phyloP scores from a whole-genome alignment of 1,284 basidiomycete species.

The Sporisorium iseilematis-ciliati region DNA sequence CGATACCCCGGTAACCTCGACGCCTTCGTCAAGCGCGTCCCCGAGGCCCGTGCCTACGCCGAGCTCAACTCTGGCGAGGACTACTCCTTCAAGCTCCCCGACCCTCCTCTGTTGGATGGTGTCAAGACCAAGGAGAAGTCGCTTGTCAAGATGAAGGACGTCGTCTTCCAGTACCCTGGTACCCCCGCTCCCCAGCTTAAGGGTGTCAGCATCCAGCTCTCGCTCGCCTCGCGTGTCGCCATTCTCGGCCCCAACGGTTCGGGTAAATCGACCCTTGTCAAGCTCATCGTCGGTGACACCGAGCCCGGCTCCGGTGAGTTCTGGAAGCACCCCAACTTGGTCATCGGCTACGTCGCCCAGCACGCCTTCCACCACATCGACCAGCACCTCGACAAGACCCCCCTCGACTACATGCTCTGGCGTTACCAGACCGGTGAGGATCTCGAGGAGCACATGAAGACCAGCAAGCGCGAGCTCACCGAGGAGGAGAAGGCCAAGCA shows the following conservation, averaged over 20 bases:
- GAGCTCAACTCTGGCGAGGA: conserved; percentile 69
- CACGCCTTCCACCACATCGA: conserved; percentile 71
- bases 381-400: conserved; percentile 70
- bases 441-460: conserved; percentile 69
- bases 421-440: conserved; percentile 71
- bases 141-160: conserved; percentile 70
- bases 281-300: conserved; percentile 69
- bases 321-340: conserved; percentile 70
- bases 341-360: conserved; percentile 70
- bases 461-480: conserved; percentile 54
- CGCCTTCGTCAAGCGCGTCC: conserved; percentile 69
- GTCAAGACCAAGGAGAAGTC: conserved; percentile 71
- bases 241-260: conserved; percentile 70
- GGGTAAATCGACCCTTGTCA: conserved; percentile 69
- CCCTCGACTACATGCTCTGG: conserved; percentile 70
- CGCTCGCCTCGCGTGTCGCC: conserved; percentile 70
- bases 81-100: conserved; percentile 70
- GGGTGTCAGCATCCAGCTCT: conserved; percentile 69
- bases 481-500: conserved; percentile 63
- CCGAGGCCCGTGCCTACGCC: conserved; percentile 68
- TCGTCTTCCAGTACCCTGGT: conserved; percentile 69
- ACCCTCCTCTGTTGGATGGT: conserved; percentile 69
- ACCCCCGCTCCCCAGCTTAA: conserved; percentile 68
- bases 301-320: conserved; percentile 68
- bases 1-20: conserved; percentile 69